These are phyloP conservation scores for Petunia hybrid DNA, from an alignment of 305 asterid genomes.

Conservation along the genomic window DNA sequence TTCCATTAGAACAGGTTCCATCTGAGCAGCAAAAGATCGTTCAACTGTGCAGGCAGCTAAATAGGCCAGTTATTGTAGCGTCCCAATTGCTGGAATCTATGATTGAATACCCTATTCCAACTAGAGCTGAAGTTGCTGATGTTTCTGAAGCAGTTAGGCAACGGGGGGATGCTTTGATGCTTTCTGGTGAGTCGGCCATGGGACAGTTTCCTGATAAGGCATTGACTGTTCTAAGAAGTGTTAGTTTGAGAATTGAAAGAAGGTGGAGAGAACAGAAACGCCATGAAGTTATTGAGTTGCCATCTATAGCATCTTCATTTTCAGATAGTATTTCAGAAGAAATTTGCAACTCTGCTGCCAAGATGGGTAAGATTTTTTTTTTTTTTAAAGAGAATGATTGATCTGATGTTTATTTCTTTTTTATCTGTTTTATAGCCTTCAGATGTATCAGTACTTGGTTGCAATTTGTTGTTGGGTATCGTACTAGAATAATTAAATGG, in stretches of 20 bases:
- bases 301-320: conserved; percentile 83
- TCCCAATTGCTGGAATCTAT: conserved; percentile 97
- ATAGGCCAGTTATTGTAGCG: conserved; percentile 95
- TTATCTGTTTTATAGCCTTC: not conserved
- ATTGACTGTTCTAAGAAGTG: conserved; percentile 88
- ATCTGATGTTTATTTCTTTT: conserved; percentile 14
- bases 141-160: conserved; percentile 98
- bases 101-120: conserved; percentile 99
- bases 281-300: conserved; percentile 76
- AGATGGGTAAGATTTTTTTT: conserved; percentile 80
- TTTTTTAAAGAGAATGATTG: not conserved
- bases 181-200: conserved; percentile 99
- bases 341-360: conserved; percentile 97
- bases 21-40: conserved; percentile 92
- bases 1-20: conserved; percentile 98
- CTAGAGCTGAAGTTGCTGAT: conserved; percentile 99
- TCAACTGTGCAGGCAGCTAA: conserved; percentile 83
- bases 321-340: conserved; percentile 90
- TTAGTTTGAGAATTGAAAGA: conserved; percentile 96
- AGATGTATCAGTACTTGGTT: not conserved
- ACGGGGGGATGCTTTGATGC: conserved; percentile 94
- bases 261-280: conserved; percentile 98
- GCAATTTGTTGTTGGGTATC: not conserved
- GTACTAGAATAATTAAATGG: not conserved
- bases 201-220: conserved; percentile 99